Evolutionary conservation across 1,139 yeast genomes (phyloP).

Genomic region (Pichia sp.): DNA sequence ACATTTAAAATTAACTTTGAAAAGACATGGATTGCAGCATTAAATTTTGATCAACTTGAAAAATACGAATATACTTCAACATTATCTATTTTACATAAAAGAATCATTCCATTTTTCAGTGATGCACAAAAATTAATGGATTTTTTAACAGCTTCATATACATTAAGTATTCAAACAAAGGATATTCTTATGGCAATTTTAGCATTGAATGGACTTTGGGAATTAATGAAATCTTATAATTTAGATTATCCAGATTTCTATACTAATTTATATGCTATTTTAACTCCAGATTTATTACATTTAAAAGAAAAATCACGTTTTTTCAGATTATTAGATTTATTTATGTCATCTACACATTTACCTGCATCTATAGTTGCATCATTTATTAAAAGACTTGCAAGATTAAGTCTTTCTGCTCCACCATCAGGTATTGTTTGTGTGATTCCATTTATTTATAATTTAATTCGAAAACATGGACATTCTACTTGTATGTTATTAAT

Average conservation of each 20-base stretch:
- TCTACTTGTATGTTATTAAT: conserved; percentile 90
- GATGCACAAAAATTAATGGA: conserved; percentile 87
- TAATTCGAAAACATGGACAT: conserved; percentile 65
- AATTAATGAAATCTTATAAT: conserved; percentile 73
- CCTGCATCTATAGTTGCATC: conserved; percentile 83
- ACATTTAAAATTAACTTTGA: conserved; percentile 66
- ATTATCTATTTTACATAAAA: conserved; percentile 67
- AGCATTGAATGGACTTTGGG: conserved; percentile 83
- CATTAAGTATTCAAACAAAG: conserved; percentile 32
- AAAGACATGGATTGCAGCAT: conserved; percentile 50
- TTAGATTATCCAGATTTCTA: conserved; percentile 92
- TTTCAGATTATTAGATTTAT: conserved; percentile 78
- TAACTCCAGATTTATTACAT: conserved; percentile 70
- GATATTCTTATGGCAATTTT: conserved; percentile 66
- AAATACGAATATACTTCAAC: conserved; percentile 61
- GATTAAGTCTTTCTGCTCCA: conserved; percentile 71
- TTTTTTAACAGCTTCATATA: conserved; percentile 82
- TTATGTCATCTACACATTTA: conserved; percentile 81
- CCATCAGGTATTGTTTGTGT: conserved; percentile 86
- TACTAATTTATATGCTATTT: conserved; percentile 69
- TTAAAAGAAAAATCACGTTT: conserved; percentile 82
- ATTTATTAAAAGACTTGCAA: conserved; percentile 74
- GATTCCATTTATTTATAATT: conserved; percentile 86
- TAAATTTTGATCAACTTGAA: conserved; percentile 40
- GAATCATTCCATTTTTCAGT: conserved; percentile 74